These are phyloP conservation scores for Apium graveolens DNA, from an alignment of 129 eudicot genomes.

Conservation along the genomic window DNA sequence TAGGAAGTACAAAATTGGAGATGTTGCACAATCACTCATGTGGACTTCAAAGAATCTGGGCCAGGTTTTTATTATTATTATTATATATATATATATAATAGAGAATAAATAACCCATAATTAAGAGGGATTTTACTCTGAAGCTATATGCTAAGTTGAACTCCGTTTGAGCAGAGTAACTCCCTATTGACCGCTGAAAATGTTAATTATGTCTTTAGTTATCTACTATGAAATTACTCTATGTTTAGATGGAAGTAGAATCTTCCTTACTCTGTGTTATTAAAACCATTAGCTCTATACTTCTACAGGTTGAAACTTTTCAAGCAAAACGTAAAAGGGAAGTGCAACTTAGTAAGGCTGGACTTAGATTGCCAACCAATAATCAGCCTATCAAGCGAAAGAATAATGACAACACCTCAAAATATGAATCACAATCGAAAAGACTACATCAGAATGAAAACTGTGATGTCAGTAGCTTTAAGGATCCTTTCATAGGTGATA, in stretches of 20 bases:
- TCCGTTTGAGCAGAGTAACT: too few species aligned
- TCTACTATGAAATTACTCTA: background rate
- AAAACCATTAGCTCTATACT: background rate
- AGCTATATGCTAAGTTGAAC: too few species aligned
- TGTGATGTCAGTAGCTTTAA: too few species aligned
- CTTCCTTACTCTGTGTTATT: background rate
- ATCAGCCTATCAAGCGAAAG: constrained; percentile 44
- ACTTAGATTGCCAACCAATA: constrained; percentile 39
- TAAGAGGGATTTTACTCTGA: too few species aligned
- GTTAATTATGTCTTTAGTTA: too few species aligned
- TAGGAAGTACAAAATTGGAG: constrained; percentile 72
- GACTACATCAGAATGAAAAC: constrained; percentile 1
- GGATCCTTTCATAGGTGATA: too few species aligned
- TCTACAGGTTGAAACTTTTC: constrained; percentile 60
- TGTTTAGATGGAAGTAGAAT: background rate
- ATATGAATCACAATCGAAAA: constrained; percentile 19
- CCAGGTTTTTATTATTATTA: constrained; percentile 80
- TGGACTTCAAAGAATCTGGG: constrained; percentile 82
- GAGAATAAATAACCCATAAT: too few species aligned
- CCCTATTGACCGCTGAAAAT: too few species aligned
- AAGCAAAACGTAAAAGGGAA: constrained; percentile 73
- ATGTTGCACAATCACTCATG: constrained; percentile 65
- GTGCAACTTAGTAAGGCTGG: constrained; percentile 78
- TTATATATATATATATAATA: too few species aligned
- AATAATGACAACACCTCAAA: constrained; percentile 11